phyloP scores from a whole-genome alignment of 1,284 basidiomycete genomes.

The Rhodotorula sp. region DNA sequence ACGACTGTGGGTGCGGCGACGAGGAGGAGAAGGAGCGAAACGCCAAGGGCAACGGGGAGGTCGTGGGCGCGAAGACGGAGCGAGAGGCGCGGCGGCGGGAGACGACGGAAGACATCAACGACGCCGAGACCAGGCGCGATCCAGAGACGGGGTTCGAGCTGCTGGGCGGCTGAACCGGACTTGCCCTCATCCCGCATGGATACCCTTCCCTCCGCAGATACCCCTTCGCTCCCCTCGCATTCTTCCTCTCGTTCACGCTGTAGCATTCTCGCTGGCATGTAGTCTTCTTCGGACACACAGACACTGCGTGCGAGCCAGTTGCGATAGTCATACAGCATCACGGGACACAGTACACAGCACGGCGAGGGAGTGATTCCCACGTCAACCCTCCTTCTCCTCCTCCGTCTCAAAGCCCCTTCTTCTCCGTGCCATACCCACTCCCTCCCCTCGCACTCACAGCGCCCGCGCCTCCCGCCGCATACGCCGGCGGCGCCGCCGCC shows the following conservation, averaged over 20 bases:
- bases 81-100: neutral
- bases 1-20: constrained; percentile 86
- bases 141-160: constrained; percentile 31
- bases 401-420: no score
- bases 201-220: neutral
- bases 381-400: no score
- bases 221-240: neutral
- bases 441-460: neutral
- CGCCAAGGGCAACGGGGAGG: neutral
- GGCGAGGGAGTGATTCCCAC: no score
- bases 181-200: neutral
- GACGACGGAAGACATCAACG: neutral
- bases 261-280: no score
- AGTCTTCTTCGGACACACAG: no score
- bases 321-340: no score
- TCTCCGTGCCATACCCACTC: no score
- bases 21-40: neutral
- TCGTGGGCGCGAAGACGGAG: neutral
- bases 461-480: no score
- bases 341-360: no score
- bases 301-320: no score
- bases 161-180: constrained; percentile 17
- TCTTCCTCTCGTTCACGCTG: neutral
- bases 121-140: constrained; percentile 10
- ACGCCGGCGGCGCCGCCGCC: neutral